Conservation (phyloP, 257 asterid species). For the Jacaranda copaia region DNA sequence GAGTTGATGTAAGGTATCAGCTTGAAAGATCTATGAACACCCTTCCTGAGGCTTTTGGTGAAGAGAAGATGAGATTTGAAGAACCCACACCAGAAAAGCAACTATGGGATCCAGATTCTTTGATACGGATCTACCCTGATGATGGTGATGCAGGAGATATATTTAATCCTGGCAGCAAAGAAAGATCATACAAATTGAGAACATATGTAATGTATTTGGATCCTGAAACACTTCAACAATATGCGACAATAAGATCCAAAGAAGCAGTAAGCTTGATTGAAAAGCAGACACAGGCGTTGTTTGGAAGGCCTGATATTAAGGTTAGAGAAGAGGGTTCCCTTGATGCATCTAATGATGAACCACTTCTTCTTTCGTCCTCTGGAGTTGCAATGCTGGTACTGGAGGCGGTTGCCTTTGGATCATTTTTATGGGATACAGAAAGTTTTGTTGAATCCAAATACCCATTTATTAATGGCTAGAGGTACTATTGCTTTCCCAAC, state of each 20-base stretch:
- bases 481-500: conserved; percentile 14
- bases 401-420: conserved; percentile 93
- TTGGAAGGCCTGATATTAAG: conserved; percentile 83
- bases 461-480: conserved; percentile 66
- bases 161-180: conserved; percentile 51
- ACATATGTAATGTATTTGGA: conserved; percentile 93
- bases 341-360: conserved; percentile 69
- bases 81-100: conserved; percentile 62
- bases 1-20: conserved; percentile 96
- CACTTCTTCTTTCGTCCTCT: conserved; percentile 65
- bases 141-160: conserved; percentile 61
- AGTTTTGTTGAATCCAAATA: conserved; percentile 75
- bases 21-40: conserved; percentile 92
- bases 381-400: conserved; percentile 82
- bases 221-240: conserved; percentile 86
- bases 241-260: conserved; percentile 84
- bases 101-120: conserved; percentile 84
- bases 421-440: conserved; percentile 89
- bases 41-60: conserved; percentile 76
- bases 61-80: conserved; percentile 48
- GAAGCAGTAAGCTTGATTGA: conserved; percentile 87
- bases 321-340: conserved; percentile 74
- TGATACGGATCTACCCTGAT: conserved; percentile 75
- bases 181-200: conserved; percentile 63
- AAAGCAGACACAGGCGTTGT: conserved; percentile 89